Conservation (phyloP, 2,329 filamentous ascomycete species). For the Dactylellina cionopaga region DNA sequence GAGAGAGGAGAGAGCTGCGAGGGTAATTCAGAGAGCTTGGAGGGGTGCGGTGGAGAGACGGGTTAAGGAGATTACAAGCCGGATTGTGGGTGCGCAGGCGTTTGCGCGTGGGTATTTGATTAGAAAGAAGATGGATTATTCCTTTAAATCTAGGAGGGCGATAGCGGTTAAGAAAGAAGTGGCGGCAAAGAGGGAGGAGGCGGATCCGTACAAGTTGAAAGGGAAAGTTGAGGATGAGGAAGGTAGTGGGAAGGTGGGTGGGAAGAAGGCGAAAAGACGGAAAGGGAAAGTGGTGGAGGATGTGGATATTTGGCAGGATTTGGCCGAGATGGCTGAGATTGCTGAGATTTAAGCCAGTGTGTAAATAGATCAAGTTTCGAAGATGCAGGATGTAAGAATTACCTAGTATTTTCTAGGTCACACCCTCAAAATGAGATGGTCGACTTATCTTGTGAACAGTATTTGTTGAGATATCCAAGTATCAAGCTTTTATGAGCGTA, state of each 20-base stretch:
- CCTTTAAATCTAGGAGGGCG: slow-evolving; percentile 9
- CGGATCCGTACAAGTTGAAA: slow-evolving; percentile 37
- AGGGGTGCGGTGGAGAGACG: slow-evolving; percentile 37
- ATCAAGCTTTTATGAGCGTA: no score
- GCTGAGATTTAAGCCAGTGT: no score
- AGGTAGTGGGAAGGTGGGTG: not conserved
- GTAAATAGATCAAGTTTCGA: no score
- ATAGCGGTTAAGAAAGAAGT: not conserved
- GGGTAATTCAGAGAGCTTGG: slow-evolving; percentile 54
- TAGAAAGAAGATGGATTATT: slow-evolving; percentile 29
- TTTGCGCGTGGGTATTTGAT: slow-evolving; percentile 8
- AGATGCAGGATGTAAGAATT: no score
- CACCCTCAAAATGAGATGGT: no score
- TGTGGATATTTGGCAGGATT: slow-evolving; percentile 46
- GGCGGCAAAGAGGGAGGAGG: slow-evolving; percentile 3
- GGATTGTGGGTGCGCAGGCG: slow-evolving; percentile 13
- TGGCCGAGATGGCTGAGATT: slow-evolving; percentile 22
- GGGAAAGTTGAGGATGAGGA: not conserved
- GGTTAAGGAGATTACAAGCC: slow-evolving; percentile 8
- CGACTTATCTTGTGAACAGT: no score
- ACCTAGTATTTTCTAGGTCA: no score
- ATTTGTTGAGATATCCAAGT: no score
- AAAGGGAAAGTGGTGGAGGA: slow-evolving; percentile 18
- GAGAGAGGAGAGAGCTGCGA: slow-evolving; percentile 47
- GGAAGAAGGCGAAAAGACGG: slow-evolving; percentile 10